Conservation (phyloP, 1,284 basidiomycete species). For the Phylloporus sp. region DNA sequence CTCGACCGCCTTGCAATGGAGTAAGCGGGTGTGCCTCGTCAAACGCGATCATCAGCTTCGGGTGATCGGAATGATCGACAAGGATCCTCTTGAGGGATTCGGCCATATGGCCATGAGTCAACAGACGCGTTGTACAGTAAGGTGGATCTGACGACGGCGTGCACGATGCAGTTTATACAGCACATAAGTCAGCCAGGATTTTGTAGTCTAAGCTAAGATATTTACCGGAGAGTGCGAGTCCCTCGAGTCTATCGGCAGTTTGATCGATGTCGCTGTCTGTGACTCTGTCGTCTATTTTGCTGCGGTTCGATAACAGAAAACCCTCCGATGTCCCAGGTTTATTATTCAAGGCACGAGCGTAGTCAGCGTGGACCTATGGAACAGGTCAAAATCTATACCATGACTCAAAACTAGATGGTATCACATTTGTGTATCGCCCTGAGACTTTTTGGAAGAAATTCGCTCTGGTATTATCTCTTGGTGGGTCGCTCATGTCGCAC, state of each 20-base stretch:
- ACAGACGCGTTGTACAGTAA: neutral
- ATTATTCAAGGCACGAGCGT: neutral
- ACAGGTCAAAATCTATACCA: neutral
- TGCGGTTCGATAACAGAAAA: no score
- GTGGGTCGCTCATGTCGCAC: constrained; percentile 4
- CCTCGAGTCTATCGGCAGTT: no score
- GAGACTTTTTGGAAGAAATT: neutral
- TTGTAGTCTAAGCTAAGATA: neutral
- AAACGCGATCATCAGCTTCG: constrained; percentile 11
- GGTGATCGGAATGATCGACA: neutral
- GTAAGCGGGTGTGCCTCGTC: constrained; percentile 10
- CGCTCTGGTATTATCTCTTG: neutral
- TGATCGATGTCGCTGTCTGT: no score
- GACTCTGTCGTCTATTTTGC: no score
- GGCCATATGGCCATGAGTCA: neutral
- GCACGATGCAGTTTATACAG: no score
- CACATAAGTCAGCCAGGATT: no score
- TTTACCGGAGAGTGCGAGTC: neutral
- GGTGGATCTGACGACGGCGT: no score
- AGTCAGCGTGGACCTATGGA: neutral
- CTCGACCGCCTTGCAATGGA: neutral
- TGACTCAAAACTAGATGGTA: neutral
- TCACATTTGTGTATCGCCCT: constrained; percentile 1
- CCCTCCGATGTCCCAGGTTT: no score
- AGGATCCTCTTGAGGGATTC: neutral